These are phyloP conservation scores for Monosporozyma siamensis DNA, from an alignment of 805 yeast genomes.

Conservation along the genomic window DNA sequence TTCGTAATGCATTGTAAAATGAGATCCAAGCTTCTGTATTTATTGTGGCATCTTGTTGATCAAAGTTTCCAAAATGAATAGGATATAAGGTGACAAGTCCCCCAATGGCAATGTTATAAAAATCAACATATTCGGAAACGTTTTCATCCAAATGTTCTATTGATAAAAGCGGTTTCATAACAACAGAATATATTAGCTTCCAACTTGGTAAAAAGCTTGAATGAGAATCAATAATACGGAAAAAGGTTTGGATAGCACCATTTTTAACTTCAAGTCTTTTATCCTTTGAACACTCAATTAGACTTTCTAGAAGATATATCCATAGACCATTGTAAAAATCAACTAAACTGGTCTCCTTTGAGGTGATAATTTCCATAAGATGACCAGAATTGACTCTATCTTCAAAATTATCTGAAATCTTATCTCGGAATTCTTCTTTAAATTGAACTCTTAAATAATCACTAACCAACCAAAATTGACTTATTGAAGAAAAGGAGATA, in stretches of 20 bases:
- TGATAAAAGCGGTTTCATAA: slow-evolving; percentile 45
- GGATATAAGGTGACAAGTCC: slow-evolving; percentile 59
- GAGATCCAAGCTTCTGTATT: slow-evolving; percentile 43
- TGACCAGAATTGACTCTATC: slow-evolving; percentile 10
- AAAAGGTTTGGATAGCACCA: slow-evolving; percentile 83
- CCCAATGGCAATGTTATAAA: slow-evolving; percentile 47
- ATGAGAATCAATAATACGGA: slow-evolving; percentile 70
- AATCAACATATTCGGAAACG: slow-evolving; percentile 46
- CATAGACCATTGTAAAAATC: slow-evolving; percentile 39
- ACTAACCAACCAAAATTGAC: slow-evolving; percentile 87
- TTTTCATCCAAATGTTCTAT: slow-evolving; percentile 22
- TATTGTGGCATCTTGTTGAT: slow-evolving; percentile 1
- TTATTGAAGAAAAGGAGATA: slow-evolving; percentile 82
- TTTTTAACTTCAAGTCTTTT: slow-evolving; percentile 72
- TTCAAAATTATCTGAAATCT: background rate
- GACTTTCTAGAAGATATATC: slow-evolving; percentile 52
- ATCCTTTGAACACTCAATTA: slow-evolving; percentile 58
- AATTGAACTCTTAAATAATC: slow-evolving; percentile 46
- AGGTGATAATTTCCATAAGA: slow-evolving; percentile 25
- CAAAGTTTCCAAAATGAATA: slow-evolving; percentile 38
- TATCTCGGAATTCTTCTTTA: background rate
- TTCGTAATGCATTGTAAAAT: slow-evolving; percentile 41
- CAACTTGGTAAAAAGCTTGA: slow-evolving; percentile 52
- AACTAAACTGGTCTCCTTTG: slow-evolving; percentile 11
- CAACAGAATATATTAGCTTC: slow-evolving; percentile 56